A percentile compares a stretch with the other conserved stretches of the same genome.
Evolutionary conservation across 352 stramenopile genomes (phyloP).

Genomic region (Aphanomyces euteiches): DNA sequence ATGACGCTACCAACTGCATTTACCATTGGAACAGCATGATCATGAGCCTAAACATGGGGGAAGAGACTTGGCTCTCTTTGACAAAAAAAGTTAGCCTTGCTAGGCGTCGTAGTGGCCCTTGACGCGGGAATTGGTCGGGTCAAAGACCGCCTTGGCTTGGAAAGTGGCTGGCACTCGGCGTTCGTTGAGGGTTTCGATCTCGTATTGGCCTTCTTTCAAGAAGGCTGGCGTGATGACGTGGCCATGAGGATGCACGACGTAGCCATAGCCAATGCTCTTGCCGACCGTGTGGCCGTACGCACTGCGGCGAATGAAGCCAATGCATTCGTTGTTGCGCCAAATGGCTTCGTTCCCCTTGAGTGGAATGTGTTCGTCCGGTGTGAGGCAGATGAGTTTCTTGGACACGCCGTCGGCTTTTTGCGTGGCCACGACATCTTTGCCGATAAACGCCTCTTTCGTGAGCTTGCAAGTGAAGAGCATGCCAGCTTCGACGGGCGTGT

Average conservation of each 20-base stretch:
- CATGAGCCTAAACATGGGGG: neutral
- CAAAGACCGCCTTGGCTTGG: constrained; percentile 30
- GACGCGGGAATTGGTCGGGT: constrained; percentile 34
- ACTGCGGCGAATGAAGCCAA: constrained; percentile 35
- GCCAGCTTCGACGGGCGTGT: constrained; percentile 38
- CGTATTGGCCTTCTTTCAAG: constrained; percentile 32
- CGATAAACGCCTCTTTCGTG: constrained; percentile 34
- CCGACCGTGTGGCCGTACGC: constrained; percentile 33
- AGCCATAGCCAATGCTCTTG: constrained; percentile 32
- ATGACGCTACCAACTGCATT: too few relatives aligned
- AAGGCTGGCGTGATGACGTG: constrained; percentile 33
- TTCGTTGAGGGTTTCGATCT: constrained; percentile 34
- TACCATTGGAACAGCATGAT: neutral
- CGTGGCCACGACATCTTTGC: constrained; percentile 30
- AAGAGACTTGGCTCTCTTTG: neutral
- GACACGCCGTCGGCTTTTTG: constrained; percentile 32
- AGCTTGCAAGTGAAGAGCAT: constrained; percentile 40
- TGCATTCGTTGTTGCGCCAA: constrained; percentile 32
- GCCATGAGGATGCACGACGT: constrained; percentile 26
- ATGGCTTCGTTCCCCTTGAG: constrained; percentile 40
- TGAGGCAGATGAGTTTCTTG: constrained; percentile 36
- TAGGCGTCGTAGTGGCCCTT: constrained; percentile 31
- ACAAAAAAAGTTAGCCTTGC: neutral
- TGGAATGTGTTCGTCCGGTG: constrained; percentile 33
- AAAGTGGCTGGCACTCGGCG: constrained; percentile 27